Percentiles rank a stretch among this genome's conserved stretches.
Evolutionary conservation across 306 rosid genomes (phyloP).

Genomic region (Casuarina glauca): DNA sequence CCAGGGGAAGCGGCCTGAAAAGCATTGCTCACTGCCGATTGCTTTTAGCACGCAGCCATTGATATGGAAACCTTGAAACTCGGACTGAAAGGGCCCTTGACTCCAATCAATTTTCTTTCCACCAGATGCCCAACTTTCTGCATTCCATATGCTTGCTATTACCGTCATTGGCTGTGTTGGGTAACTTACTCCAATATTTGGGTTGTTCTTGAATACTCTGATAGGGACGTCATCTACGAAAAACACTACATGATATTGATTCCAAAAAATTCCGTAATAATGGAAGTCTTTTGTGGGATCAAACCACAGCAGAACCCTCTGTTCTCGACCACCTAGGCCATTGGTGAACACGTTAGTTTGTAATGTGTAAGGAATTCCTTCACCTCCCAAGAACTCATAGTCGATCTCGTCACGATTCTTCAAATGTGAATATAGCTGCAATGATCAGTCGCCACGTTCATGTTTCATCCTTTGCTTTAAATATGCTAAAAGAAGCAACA

Average conservation of each 20-base stretch:
- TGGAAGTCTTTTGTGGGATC: constrained; percentile 30
- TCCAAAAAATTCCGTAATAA: constrained; percentile 34
- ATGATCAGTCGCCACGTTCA: background rate
- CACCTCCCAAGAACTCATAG: constrained; percentile 22
- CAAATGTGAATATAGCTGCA: constrained; percentile 15
- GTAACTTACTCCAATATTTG: constrained; percentile 13
- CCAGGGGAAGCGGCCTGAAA: constrained; percentile 9
- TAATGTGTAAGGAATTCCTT: constrained; percentile 1
- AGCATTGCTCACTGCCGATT: background rate
- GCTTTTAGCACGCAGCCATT: constrained; percentile 12
- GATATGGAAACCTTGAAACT: constrained; percentile 14
- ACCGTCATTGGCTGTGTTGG: constrained; percentile 25
- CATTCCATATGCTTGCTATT: constrained; percentile 33
- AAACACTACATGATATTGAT: too few relatives aligned
- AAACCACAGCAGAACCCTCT: constrained; percentile 28
- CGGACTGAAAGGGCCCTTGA: constrained; percentile 26
- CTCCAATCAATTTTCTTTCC: constrained; percentile 28
- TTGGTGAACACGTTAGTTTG: constrained; percentile 25
- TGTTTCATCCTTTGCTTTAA: too few relatives aligned
- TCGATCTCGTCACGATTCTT: constrained; percentile 23
- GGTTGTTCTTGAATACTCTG: constrained; percentile 21
- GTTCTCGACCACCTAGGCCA: constrained; percentile 28
- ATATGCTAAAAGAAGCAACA: too few relatives aligned
- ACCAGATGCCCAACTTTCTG: constrained; percentile 27
- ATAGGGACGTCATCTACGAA: too few relatives aligned